phyloP scores from a whole-genome alignment of 176 grass and related monocot species.

The Rhynchospora tenuis region DNA sequence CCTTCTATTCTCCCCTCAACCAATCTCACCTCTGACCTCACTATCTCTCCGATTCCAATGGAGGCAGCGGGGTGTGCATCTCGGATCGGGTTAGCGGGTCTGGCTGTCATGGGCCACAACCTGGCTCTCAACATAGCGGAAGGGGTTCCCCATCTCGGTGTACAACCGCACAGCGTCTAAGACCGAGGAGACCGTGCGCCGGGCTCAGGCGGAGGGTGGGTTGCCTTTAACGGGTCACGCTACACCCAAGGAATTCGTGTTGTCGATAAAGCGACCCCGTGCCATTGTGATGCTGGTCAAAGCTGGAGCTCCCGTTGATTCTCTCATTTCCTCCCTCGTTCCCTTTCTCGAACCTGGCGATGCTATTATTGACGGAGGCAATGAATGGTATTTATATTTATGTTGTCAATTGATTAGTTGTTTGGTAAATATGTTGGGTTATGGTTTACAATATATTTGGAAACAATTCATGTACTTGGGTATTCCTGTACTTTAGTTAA shows the following conservation, averaged over 20 bases:
- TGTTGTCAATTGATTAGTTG: background rate
- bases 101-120: conserved; percentile 89
- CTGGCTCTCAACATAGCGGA: conserved; percentile 88
- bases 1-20: background rate
- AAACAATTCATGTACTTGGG: no score
- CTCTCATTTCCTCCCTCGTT: conserved; percentile 45
- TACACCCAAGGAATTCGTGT: conserved; percentile 54
- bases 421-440: no score
- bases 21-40: no score
- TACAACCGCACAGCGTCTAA: conserved; percentile 82
- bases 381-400: conserved; percentile 37
- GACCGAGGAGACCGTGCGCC: conserved; percentile 55
- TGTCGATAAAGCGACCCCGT: conserved; percentile 55
- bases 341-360: conserved; percentile 63
- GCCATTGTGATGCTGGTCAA: conserved; percentile 67
- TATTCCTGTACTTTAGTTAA: no score
- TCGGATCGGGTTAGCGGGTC: conserved; percentile 63
- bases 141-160: conserved; percentile 77
- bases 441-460: no score
- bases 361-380: conserved; percentile 73
- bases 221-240: conserved; percentile 58
- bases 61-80: conserved; percentile 17
- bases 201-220: conserved; percentile 44
- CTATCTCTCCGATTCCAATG: background rate
- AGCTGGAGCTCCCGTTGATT: conserved; percentile 60